Conservation (phyloP, 1,284 basidiomycete genomes). For the Fistulina hepatica region DNA sequence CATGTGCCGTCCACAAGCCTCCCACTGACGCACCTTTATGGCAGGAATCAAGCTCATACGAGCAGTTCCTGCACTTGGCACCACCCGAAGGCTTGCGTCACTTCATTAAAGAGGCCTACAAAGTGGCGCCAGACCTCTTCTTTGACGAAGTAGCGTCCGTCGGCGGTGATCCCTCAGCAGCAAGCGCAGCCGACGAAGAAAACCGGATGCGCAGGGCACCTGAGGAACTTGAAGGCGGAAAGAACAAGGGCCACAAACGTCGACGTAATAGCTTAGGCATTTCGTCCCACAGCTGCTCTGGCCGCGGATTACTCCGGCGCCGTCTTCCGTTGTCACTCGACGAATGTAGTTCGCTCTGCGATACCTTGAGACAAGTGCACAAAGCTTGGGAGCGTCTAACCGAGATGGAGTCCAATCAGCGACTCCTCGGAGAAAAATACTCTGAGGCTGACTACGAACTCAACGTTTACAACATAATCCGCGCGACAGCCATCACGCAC, state of each 20-base stretch:
- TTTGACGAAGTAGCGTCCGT: too few species aligned
- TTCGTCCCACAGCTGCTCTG: slow-evolving; percentile 34
- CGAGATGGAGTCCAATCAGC: slow-evolving; percentile 27
- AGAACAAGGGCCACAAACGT: slow-evolving; percentile 17
- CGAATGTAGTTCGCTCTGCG: too few species aligned
- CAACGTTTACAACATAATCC: slow-evolving; percentile 41
- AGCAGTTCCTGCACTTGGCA: too few species aligned
- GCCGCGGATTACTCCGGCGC: slow-evolving; percentile 16
- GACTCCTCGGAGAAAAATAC: too few species aligned
- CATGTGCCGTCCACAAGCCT: too few species aligned
- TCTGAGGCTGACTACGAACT: slow-evolving; percentile 47
- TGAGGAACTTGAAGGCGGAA: slow-evolving; percentile 16
- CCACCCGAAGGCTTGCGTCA: neutral
- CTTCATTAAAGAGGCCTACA: neutral
- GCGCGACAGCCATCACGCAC: slow-evolving; percentile 31
- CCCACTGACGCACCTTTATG: too few species aligned
- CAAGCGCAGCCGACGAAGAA: too few species aligned
- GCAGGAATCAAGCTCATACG: too few species aligned
- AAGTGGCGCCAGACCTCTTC: neutral
- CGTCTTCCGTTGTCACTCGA: slow-evolving; percentile 23
- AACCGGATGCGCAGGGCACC: too few species aligned
- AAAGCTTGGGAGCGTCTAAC: slow-evolving; percentile 35
- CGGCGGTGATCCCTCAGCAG: too few species aligned
- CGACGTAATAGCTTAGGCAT: slow-evolving; percentile 24
- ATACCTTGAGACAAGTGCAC: slow-evolving; percentile 29